Percentiles rank a stretch among this genome's conserved stretches.
These are phyloP conservation scores for Aureobasidium pullulans DNA, from an alignment of 2,329 filamentous ascomycete species.

Conservation along the genomic window DNA sequence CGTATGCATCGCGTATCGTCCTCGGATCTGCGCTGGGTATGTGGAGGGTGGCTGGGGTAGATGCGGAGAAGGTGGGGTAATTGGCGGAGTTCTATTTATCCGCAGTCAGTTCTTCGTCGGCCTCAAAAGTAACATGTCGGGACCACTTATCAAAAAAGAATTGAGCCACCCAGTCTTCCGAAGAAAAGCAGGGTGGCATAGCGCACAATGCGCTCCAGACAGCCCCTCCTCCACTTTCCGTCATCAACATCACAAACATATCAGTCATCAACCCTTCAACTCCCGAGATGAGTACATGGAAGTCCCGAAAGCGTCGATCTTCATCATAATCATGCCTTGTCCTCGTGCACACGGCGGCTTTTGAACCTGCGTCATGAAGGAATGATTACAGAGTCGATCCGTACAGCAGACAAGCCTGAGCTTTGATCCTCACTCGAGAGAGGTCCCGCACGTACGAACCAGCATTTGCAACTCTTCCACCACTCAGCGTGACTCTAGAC, in stretches of 20 bases:
- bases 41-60: background rate
- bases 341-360: slow-evolving; percentile 7
- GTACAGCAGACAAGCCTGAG: slow-evolving; percentile 71
- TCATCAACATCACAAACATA: slow-evolving; percentile 5
- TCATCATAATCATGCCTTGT: slow-evolving; percentile 13
- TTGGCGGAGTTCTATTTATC: background rate
- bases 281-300: slow-evolving; percentile 11
- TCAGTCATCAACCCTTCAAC: background rate
- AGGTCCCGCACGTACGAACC: slow-evolving; percentile 57
- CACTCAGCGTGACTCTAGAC: slow-evolving; percentile 14
- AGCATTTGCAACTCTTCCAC: slow-evolving; percentile 21
- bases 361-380: slow-evolving; percentile 11
- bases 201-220: slow-evolving; percentile 16
- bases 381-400: slow-evolving; percentile 19
- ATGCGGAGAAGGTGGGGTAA: background rate
- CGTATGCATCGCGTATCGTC: background rate
- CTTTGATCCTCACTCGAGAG: slow-evolving; percentile 92
- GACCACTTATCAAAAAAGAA: slow-evolving; percentile 36
- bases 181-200: slow-evolving; percentile 17
- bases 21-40: background rate
- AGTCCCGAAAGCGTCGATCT: slow-evolving; percentile 2
- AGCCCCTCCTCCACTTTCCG: slow-evolving; percentile 21
- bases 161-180: slow-evolving; percentile 22
- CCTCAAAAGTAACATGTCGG: background rate
- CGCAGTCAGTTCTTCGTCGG: slow-evolving; percentile 21